Evolutionary conservation across 2,329 filamentous ascomycete species (phyloP), one percentile per base, ranked within the genome.

Genomic region (Colletotrichum musicola): DNA sequence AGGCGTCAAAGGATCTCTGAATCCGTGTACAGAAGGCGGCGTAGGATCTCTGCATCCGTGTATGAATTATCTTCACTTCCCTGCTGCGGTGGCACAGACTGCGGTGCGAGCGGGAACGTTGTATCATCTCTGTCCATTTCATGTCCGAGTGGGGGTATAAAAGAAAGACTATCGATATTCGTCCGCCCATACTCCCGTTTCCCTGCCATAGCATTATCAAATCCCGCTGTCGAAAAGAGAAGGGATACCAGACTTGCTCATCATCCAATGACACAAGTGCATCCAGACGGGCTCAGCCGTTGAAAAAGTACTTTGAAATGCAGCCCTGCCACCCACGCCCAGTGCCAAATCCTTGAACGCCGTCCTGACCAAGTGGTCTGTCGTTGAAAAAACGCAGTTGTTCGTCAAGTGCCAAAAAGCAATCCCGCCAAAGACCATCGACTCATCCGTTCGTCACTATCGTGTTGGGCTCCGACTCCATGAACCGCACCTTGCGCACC

Each of bases 401-500:
- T 14, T 14, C 44, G 9, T 35, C 30, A 35, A 30, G 18, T 51
- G 35, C 16, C 44, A 42, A 16, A 35, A 0, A 10, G 30, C 30
- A 35, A 35, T 42, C 40, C 40, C 2, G 16, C 6, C 40, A 10
- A 35, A 0, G 12, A 10, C 6, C 7, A 4, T 4, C 13, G 12
- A 3, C 50, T 69, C 25, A 69, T 51, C 56, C 58, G 5, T 61
- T 63, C 30, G 70, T 68, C 22, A 62, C 61, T 25, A 67, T 68
- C 50, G 61, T 63, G 5, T 49, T 62, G 10, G 62, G 56, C 57
- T 85, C 82, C 30, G 77, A 73, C 25, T 83, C 81, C 58, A 77
- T 81, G 47, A 84, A 83, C 18, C 77, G 77, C 44, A 83, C 81
- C 70, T 77, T 82, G 50, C 80, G 74, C 20, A 74, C 70, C 5